Base-by-base conservation (phyloP, 805 yeast genomes). In the Metschnikowia proteae region DNA sequence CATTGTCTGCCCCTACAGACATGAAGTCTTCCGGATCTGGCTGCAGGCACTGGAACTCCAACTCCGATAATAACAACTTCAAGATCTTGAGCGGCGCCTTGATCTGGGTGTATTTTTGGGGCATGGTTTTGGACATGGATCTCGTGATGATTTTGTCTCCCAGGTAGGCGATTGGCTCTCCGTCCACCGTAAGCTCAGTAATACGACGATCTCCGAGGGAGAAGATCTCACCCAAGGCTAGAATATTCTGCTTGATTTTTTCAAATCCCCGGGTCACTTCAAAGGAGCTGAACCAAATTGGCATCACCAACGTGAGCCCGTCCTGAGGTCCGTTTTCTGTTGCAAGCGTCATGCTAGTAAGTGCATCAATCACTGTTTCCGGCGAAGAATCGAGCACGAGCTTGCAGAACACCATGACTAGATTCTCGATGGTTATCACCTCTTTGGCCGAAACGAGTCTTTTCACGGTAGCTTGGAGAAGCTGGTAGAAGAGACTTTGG, bases 261-360 rank as follows among this genome's bases (percentile, higher is more conserved):
- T 82, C 86, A 48, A 77, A 82, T 0, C 97, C 97, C 51, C 92
- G 75, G 35, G 91, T 79, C 1, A 84, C 81, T 57, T 88, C 92
- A 65, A 88, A 91, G 2, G 88, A 78, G 26, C 80, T 81, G 43
- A 92, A 76, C 98, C 98, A 94, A 45, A 86, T 83, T 2, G 84
- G 83, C 45, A 92, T 63, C 1, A 88, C 80, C 3, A 76, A 65
- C 25, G 70, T 69, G 7, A 90, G 68, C 0, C 86, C 84, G 26
- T 73, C 57, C 38, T 55, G 59, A n/a, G 26, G 29, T 5, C 53
- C 50, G 13, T 53, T 40, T 2, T 51, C 47, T 3, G 68, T 68
- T 13, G 56, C 60, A 6, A 71, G 48, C 5, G 55, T 54, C 48
- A 79, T 68, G 6, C 66, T 65, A 32, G 55, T 56, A 45, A 92